Base-by-base conservation (phyloP, 345 rosid species). In the Gossypium sturtianum region DNA sequence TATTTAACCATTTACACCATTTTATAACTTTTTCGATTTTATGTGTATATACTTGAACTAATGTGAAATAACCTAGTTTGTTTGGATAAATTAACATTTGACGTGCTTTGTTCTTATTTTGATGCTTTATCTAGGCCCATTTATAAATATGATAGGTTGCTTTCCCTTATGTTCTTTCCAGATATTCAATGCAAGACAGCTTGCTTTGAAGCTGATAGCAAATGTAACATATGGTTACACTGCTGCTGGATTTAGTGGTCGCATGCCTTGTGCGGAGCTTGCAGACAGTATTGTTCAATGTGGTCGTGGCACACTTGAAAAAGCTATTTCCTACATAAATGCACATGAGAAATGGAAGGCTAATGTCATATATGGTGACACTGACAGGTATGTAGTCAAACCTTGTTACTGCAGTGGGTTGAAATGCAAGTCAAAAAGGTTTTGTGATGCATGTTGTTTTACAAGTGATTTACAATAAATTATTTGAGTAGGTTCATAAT, bases 211-310 rank as follows among this genome's bases (percentile, higher is more conserved):
- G 91, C 89, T 94, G 79, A 92, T 94, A 80, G 93, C 98, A 77
- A 94, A 94, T 79, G 98, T 94, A 72, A 94, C 98, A 1, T 94
- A 94, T 81, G 98, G 98, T 70, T 94, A 92, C 79, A 89, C 98
- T 44, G 98, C 98, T 80, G 98, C 98, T 84, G 98, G 98, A 75
- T 94, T 94, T 83, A 94, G 98, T 79, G 98, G 98, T 62, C 98
- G 98, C 75, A 94, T 94, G 98, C 98, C 98, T 52, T 94, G 98
- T 89, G 97, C 98, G 43, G 98, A 94, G 89, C 90, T 94, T 89
- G 98, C 98, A 58, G 98, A 94, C 80, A 94, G 98, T 74, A 94
- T 94, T 59, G 98, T 94, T 80, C 98, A 94, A 71, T 92, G 98
- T 87, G 98, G 98, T 75, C 98, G 98, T 71, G 82, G 87, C 80